Evolutionary conservation across 768 basidiomycete genomes (phyloP), one percentile per base, ranked within the genome.

Genomic region (Daedaleopsis nitida): DNA sequence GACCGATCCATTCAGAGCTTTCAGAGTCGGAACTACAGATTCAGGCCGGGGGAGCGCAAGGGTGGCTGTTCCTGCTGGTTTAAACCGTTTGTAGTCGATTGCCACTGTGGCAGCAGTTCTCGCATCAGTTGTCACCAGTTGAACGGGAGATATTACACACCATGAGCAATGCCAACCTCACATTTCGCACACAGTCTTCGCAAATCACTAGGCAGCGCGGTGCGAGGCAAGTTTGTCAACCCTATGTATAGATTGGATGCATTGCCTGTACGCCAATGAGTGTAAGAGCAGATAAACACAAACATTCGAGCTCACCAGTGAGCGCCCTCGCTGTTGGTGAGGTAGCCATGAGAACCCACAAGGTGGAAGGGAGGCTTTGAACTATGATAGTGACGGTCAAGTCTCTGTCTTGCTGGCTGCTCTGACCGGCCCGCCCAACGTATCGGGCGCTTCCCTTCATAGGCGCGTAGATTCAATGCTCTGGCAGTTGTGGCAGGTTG

Each of bases 61-160:
- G 64, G 82, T 75, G 8, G 88, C 91, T 21, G 74, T 73, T 34
- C 85, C 83, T 1, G 83, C 84, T 8, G 88, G 86, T 23, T 74
- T 68, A 73, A 89, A 89, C 54, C 80, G 80, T 42, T 77, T 65
- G 66, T 92, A 89, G 55, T 86, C 77, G 32, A 90, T 67, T 19
- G 81, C 76, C 24, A 86, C 89, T 91, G 62, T 6, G 16, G 3
- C 12, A 38, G 7, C 12, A 34, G 39, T n/a, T n/a, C 19, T 45
- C 16, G 8, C 16, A 32, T 37, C 17, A 23, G 39, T 32, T 23
- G 5, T 23, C 19, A 34, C 19, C 21, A 49, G 48, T 49, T 2
- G 44, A 54, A 14, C 57, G 47, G 13, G 4, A 12, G 47, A 37
- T 3, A 17, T 37, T n/a, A 63, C 71, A 44, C 56, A 74, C 74